Evolutionary conservation across 2,329 filamentous ascomycete genomes (phyloP).

Genomic region (Fusarium heterosporum): DNA sequence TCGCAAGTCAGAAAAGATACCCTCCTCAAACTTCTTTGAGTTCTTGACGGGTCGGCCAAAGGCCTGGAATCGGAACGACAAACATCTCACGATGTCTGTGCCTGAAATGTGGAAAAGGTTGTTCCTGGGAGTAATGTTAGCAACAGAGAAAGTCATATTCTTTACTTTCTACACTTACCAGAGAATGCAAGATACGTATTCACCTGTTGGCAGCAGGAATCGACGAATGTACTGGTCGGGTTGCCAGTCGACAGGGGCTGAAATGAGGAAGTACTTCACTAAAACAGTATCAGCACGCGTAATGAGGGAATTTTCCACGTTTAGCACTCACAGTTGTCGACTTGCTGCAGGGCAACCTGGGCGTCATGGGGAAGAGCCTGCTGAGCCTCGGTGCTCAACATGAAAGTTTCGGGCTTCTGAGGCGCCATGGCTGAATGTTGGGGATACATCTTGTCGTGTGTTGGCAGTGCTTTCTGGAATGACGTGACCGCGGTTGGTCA

Average conservation of each 20-base stretch:
- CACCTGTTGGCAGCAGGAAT: slow-evolving; percentile 94
- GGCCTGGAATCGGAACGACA: slow-evolving; percentile 98
- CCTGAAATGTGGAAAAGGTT: slow-evolving; percentile 99
- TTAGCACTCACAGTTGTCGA: slow-evolving; percentile 85
- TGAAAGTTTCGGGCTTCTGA: slow-evolving; percentile 98
- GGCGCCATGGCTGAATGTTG: slow-evolving; percentile 89
- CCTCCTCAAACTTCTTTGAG: slow-evolving; percentile 99
- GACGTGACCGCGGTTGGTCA: slow-evolving; percentile 46
- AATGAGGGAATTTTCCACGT: slow-evolving; percentile 3
- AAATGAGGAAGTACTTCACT: slow-evolving; percentile 99
- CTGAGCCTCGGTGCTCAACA: slow-evolving; percentile 97
- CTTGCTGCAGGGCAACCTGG: slow-evolving; percentile 96
- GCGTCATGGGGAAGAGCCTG: slow-evolving; percentile 96
- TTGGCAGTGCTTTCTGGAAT: slow-evolving; percentile 38
- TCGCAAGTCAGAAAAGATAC: slow-evolving; percentile 97
- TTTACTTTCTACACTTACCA: slow-evolving; percentile 63
- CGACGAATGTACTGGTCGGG: slow-evolving; percentile 96
- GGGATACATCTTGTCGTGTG: slow-evolving; percentile 73
- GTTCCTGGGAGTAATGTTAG: slow-evolving; percentile 61
- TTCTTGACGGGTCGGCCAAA: slow-evolving; percentile 99
- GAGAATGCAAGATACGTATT: slow-evolving; percentile 98
- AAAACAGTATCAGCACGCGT: slow-evolving; percentile 31
- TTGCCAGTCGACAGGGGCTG: slow-evolving; percentile 97
- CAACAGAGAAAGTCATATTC: neutral
- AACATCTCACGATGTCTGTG: slow-evolving; percentile 97